Conservation (phyloP, 106 monocot species). For the Apostasia ramifera region DNA sequence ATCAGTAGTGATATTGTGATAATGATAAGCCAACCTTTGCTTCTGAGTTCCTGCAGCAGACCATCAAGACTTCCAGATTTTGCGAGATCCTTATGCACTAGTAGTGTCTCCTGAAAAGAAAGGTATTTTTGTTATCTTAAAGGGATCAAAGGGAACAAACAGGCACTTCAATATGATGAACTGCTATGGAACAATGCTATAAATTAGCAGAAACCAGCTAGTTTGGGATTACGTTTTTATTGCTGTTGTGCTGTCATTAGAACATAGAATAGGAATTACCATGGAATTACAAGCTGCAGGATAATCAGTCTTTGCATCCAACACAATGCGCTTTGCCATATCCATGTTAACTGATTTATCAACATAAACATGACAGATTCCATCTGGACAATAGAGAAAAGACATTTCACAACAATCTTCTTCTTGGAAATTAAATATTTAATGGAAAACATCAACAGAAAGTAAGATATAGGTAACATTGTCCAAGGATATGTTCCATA, state of each 20-base stretch:
- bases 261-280: slow-evolving; percentile 29
- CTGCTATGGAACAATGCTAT: too few relatives aligned
- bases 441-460: background rate
- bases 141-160: too few relatives aligned
- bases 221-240: too few relatives aligned
- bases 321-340: slow-evolving; percentile 71
- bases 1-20: background rate
- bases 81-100: slow-evolving; percentile 66
- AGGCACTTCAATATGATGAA: too few relatives aligned
- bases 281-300: slow-evolving; percentile 96
- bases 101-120: slow-evolving; percentile 64
- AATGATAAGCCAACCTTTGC: slow-evolving; percentile 42
- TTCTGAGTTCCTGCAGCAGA: slow-evolving; percentile 49
- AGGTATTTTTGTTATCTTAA: too few relatives aligned
- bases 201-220: too few relatives aligned
- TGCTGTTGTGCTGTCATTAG: background rate
- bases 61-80: slow-evolving; percentile 41
- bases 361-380: slow-evolving; percentile 92
- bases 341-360: slow-evolving; percentile 81
- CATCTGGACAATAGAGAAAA: slow-evolving; percentile 42
- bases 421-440: background rate
- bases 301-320: slow-evolving; percentile 93
- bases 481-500: too few relatives aligned
- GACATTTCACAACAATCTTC: background rate
- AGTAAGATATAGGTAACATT: background rate